Evolutionary conservation across 2,329 filamentous ascomycete genomes (phyloP), one percentile per base, ranked within the genome.

Genomic region (Diaporthe sp.): DNA sequence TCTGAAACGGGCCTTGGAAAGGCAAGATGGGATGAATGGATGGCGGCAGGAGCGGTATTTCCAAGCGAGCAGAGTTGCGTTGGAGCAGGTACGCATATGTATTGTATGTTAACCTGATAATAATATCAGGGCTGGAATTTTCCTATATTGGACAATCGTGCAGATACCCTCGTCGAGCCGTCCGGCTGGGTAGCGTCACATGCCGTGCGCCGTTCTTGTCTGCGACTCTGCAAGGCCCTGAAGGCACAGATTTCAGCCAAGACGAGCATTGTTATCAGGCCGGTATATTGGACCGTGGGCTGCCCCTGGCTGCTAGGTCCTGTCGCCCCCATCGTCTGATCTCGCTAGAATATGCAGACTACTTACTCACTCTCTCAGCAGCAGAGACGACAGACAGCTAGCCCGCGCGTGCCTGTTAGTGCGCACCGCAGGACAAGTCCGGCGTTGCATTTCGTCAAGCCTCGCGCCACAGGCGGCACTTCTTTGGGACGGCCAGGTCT

Each of bases 361-460:
- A 25, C 25, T 25, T 25, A 25, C 25, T 25, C 25, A 25, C 25
- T 19, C n/a, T 31, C 8, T 13, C 42, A 44, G 17, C 17, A 44
- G 42, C 15, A 44, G 42, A 44, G 42, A 19, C 42, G 42, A 39
- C 37, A 39, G 37, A 39, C 37, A 39, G 10, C 37, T 39, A 13
- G 37, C 37, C 37, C 10, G 37, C 37, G 37, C 28, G 17, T 34
- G 12, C 15, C 37, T 57, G 55, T 37, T 67, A 51, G 34, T 53
- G 46, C 12, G 44, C 65, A 39, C 22, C 31, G n/a, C 34, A 69
- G 49, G 22, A 34, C 8, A 42, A 69, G 15, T n/a, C 49, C 49
- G 65, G 65, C 34, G 65, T 69, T 69, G 49, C 49, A 69, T 55
- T 55, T 69, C n/a, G 37, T 39, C 65, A 51, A 55, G 65, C 65